Base-by-base conservation (phyloP, 2,329 filamentous ascomycete genomes). In the Fusarium robinianum region DNA sequence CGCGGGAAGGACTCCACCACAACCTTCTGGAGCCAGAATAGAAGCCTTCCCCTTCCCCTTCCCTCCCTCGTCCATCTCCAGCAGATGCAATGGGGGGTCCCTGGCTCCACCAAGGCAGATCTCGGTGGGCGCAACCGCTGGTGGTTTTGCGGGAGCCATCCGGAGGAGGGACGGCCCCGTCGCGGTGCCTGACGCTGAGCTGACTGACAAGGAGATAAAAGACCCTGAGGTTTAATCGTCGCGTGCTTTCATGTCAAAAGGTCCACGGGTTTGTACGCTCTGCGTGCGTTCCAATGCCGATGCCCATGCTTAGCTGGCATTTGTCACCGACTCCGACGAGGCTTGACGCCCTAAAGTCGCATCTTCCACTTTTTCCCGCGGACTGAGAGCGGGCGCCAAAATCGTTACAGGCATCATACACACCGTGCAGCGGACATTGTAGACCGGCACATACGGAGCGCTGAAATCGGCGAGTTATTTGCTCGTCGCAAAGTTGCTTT, bases 11-110 rank as follows among this genome's bases (percentile, higher is more conserved):
- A 61, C 58, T 60, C 58, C 58, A 61, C 58, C 46, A 44, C 33
- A 57, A 55, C 37, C 58, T 61, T 61, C 58, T 61, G 58, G 58
- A 61, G 58, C 55, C 43, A 53, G 42, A 54, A 61, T 61, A 57
- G 58, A 61, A 61, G 58, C 56, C 41, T 61, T 61, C 32, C 41
- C 43, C 45, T 51, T 49, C 51, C 56, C 41, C 43, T 46, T 51
- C 51, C 51, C 56, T 52, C 54, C 46, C 42, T 58, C 53, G 39
- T 53, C 52, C 43, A 48, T 42, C 45, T 58, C 40, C 47, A 58
- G 46, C 43, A 47, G 34, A 59, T 61, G 51, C 58, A 57, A 59
- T 54, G 49, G 51, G 56, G 58, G 58, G 58, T 44, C 38, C 37
- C 40, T 26, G 58, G 50, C 52, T 61, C 58, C 58, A 61, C 58